Evolutionary conservation across 1,139 yeast species (phyloP).

Genomic region (Nadsonia starkeyi-henricii): DNA sequence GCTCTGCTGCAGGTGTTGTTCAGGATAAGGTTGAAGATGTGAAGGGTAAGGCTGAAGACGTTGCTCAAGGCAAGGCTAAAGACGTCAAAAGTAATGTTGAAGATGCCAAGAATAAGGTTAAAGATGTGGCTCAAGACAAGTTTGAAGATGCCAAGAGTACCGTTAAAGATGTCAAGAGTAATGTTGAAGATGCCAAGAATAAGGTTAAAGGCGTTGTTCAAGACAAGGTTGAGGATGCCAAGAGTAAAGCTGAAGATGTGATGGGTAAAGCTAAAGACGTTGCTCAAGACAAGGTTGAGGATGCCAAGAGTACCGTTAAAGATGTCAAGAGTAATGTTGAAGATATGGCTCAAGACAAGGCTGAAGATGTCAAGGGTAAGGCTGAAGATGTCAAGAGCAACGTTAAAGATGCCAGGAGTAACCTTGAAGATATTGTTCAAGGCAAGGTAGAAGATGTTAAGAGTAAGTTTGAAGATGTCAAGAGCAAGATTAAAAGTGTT

Average conservation of each 20-base stretch:
- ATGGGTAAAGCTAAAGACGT: slow-evolving; percentile 1
- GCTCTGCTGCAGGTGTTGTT: neutral
- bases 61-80: neutral
- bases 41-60: slow-evolving; percentile 2
- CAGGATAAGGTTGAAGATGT: slow-evolving; percentile 5
- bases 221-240: slow-evolving; percentile 14
- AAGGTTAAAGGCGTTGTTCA: slow-evolving; percentile 2
- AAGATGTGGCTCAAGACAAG: slow-evolving; percentile 2
- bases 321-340: slow-evolving; percentile 13
- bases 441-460: neutral
- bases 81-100: slow-evolving; percentile 7
- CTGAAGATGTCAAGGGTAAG: slow-evolving; percentile 7
- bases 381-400: slow-evolving; percentile 1
- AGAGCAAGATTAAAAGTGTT: slow-evolving; percentile 8
- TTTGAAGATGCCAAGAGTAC: neutral
- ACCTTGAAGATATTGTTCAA: neutral
- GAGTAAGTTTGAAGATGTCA: slow-evolving; percentile 1
- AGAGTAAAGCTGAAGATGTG: slow-evolving; percentile 1
- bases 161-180: slow-evolving; percentile 2
- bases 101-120: slow-evolving; percentile 6
- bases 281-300: slow-evolving; percentile 2
- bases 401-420: slow-evolving; percentile 2
- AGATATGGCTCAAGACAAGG: slow-evolving; percentile 6
- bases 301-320: too few species aligned
- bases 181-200: slow-evolving; percentile 1